Base-by-base conservation (phyloP, 371 early-diverging fungal species). In the Chytridium lagenaria region DNA sequence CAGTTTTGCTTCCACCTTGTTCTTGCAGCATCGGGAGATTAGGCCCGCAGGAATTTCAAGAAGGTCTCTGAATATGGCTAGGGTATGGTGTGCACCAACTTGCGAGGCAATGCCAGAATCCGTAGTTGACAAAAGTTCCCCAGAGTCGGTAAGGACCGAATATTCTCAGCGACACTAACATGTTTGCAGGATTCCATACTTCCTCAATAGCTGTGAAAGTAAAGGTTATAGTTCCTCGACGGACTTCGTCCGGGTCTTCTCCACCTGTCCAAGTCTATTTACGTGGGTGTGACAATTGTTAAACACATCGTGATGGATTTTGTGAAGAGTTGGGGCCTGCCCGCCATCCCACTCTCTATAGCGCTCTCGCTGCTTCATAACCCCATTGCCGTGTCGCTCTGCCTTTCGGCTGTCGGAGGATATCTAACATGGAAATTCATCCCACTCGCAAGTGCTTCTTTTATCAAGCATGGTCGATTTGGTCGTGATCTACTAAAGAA, bases 401-500 rank as follows among this genome's bases (percentile, higher is more conserved):
- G 88, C 37, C 85, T 93, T 30, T 87, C 94, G 5, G 66, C 85
- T n/a, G 70, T 92, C 2, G 94, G 93, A 0, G 88, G 87, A 1
- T 72, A 88, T 31, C 63, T 75, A 30, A 81, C 83, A 19, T 76
- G 61, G 68, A 26, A 50, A 37, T 74, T 71, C 57, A 83, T 84
- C 16, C 79, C 80, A 1, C 50, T 63, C n/a, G 80, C 80, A 31
- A 19, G 44, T 7, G 49, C 44, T 5, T 73, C 74, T 7, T 88
- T 97, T 79, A 79, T 95, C 33, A 82, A 86, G 39, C 90, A 90
- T 5, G 90, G 92, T 1, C 82, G 93, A 10, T 86, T 83, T 23
- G 98, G 98, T 33, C 84, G 86, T 49, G 98, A 98, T 78, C 70
- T 92, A 70, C 86, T 93, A 28, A 97, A 97, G 77, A 81, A 80